Conservation (phyloP, 805 yeast genomes). For the Yarrowia sp. region DNA sequence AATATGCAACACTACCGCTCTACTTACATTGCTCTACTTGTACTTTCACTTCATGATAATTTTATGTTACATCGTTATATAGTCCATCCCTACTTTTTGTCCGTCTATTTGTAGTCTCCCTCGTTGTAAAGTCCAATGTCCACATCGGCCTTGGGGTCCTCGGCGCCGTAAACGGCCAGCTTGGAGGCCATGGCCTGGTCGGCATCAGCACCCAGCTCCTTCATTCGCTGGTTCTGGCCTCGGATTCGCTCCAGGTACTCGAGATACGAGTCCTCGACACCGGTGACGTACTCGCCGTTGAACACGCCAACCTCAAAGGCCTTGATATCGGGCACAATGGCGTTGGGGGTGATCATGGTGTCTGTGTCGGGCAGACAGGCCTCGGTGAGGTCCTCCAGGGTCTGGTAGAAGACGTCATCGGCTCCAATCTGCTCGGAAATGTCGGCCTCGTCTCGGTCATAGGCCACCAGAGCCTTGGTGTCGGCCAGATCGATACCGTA, state of each 20-base stretch:
- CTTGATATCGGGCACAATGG: constrained; percentile 50
- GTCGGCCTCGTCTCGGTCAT: constrained; percentile 72
- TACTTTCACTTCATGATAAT: constrained; percentile 11
- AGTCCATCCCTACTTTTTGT: constrained; percentile 14
- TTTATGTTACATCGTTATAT: constrained; percentile 35
- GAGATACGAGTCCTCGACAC: constrained; percentile 82
- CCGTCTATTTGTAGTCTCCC: constrained; percentile 55
- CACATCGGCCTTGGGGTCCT: constrained; percentile 79
- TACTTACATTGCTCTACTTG: no score
- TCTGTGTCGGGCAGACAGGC: constrained; percentile 64
- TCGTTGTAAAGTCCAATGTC: constrained; percentile 68
- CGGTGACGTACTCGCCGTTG: constrained; percentile 94
- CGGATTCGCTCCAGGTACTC: constrained; percentile 82
- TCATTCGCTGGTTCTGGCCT: constrained; percentile 71
- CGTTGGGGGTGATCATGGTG: constrained; percentile 41
- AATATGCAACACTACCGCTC: no score
- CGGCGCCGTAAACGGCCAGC: constrained; percentile 53
- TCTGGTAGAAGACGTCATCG: constrained; percentile 88
- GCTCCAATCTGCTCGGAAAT: constrained; percentile 84
- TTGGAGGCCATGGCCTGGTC: constrained; percentile 49
- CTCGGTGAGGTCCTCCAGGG: constrained; percentile 77
- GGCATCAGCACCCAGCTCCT: constrained; percentile 56
- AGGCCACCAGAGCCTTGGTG: constrained; percentile 91
- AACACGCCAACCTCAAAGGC: constrained; percentile 96
- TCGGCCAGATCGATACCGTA: constrained; percentile 98